Evolutionary conservation across 768 basidiomycete species (phyloP), one percentile per base, ranked within the genome.

Genomic region (Mycena capillaripes): DNA sequence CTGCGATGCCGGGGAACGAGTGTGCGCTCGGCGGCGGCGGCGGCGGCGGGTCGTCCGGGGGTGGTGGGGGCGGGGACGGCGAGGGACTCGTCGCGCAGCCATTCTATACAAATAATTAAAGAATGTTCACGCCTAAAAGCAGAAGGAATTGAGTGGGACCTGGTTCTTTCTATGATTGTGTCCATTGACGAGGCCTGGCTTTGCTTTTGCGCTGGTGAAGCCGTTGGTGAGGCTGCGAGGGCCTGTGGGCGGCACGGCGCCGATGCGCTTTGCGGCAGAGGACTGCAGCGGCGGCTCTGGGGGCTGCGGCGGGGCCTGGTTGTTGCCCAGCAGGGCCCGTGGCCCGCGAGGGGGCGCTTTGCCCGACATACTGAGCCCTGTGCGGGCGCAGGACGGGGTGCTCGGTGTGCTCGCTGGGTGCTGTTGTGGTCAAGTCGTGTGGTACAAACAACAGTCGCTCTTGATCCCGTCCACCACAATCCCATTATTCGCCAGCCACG

Each of bases 311-410:
- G 16, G 40, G 27, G 29, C 83, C 76, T 50, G 83, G 79, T 61
- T 83, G 84, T 86, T 82, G 69, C 88, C 89, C 72, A 90, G 77
- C 70, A 95, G 85, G 53, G 93, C 93, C 71, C 93, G 84, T 55
- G 93, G 93, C 66, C 93, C 93, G 75, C 86, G 88, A 75, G 93
- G 93, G 76, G 93, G 93, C 61, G 89, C 90, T 84, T 92, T 93
- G 79, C 93, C 92, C 82, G 93, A 93, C 93, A 94, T 93, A 3
- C 0, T 16, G 25, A 38, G 53, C 38, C 63, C 52, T 23, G n/a
- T 29, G 42, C 29, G 62, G 34, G 34, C 63, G 32, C 32, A 32
- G 55, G 21, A 38, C 19, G 36, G 48, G 17, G 16, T 29, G 21
- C 25, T 50, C 42, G 50, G 19, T 65, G 64, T 56, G 40, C 42